phyloP scores from a whole-genome alignment of 1,284 basidiomycete genomes.

The Xanthoconium separans region DNA sequence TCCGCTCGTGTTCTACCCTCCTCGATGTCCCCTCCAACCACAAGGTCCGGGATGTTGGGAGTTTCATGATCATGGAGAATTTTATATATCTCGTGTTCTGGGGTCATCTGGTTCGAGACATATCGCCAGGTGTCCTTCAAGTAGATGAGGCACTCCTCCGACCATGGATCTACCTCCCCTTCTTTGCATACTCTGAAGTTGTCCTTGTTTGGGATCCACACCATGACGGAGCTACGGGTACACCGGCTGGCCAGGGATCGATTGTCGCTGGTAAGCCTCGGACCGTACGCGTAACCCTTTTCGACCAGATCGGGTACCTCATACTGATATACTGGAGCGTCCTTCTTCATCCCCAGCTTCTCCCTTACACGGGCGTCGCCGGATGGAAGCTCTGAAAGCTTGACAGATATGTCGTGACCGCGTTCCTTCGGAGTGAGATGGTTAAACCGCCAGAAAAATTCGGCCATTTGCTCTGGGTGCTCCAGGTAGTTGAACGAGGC shows the following conservation, averaged over 20 bases:
- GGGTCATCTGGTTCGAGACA: neutral
- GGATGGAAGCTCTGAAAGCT: neutral
- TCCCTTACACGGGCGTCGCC: neutral
- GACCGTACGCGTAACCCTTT: neutral
- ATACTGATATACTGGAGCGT: neutral
- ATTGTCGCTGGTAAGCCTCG: neutral
- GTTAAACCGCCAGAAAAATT: conserved; percentile 18
- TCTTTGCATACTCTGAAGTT: neutral
- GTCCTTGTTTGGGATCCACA: too few relatives aligned
- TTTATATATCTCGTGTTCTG: conserved; percentile 23
- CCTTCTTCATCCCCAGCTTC: neutral
- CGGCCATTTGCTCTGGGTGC: conserved; percentile 6
- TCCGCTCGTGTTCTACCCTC: neutral
- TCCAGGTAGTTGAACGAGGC: conserved; percentile 15
- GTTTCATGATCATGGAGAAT: too few relatives aligned
- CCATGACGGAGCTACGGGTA: conserved; percentile 14
- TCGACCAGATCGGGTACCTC: neutral
- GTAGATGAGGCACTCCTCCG: neutral
- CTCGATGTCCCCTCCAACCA: neutral
- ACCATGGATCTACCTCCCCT: neutral
- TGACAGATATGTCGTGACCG: conserved; percentile 8
- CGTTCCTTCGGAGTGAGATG: conserved; percentile 1
- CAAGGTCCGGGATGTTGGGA: too few relatives aligned
- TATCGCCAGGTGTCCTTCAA: neutral
- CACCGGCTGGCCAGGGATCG: neutral